These are phyloP conservation scores for Neofusicoccum umdonicola DNA, from an alignment of 2,329 filamentous ascomycete genomes.

Conservation along the genomic window DNA sequence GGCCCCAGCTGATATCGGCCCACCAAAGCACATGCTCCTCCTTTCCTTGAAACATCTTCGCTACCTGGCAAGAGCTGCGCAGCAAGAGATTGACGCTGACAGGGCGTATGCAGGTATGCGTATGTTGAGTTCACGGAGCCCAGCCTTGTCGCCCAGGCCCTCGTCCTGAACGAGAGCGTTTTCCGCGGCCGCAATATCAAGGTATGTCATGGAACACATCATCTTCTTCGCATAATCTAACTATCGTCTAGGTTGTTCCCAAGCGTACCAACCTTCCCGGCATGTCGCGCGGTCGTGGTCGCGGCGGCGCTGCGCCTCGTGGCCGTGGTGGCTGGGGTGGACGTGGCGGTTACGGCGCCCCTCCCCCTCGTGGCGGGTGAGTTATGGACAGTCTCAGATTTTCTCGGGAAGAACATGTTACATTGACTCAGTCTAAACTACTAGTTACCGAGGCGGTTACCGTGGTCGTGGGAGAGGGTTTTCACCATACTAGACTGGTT, in stretches of 20 bases:
- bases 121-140: constrained; percentile 98
- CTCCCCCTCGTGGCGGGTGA: constrained; percentile 41
- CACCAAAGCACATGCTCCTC: background rate
- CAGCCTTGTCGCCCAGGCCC: constrained; percentile 79
- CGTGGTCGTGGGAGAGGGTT: constrained; percentile 31
- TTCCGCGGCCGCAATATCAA: constrained; percentile 96
- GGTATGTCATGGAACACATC: constrained; percentile 51
- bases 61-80: constrained; percentile 57
- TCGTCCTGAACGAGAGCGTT: constrained; percentile 93
- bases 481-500: constrained; percentile 27
- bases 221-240: background rate
- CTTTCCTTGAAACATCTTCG: constrained; percentile 35
- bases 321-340: constrained; percentile 51
- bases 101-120: constrained; percentile 71
- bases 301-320: constrained; percentile 46
- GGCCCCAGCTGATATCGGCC: background rate
- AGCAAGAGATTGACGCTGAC: constrained; percentile 54
- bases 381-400: constrained; percentile 19
- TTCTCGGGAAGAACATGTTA: constrained; percentile 18
- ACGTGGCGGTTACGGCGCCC: constrained; percentile 49
- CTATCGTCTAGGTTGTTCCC: constrained; percentile 63
- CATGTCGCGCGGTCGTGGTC: constrained; percentile 76
- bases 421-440: background rate
- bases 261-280: constrained; percentile 97
- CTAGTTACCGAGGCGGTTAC: constrained; percentile 38